Conservation (phyloP, 352 stramenopile genomes). For the Phytophthora pistaciae region DNA sequence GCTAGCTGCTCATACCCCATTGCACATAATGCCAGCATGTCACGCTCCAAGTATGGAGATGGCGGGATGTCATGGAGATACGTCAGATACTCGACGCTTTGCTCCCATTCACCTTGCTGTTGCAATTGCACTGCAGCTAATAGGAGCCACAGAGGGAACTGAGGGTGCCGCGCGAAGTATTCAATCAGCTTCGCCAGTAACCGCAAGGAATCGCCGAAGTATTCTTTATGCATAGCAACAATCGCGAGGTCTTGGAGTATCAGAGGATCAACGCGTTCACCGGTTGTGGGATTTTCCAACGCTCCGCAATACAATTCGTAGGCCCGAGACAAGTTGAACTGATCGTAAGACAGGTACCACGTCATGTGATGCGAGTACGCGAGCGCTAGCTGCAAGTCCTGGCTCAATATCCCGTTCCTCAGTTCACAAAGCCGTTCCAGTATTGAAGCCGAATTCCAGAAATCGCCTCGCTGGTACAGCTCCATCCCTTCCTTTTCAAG, state of each 20-base stretch:
- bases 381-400: slow-evolving; percentile 35
- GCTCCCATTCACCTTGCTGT: slow-evolving; percentile 56
- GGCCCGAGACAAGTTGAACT: slow-evolving; percentile 54
- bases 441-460: slow-evolving; percentile 65
- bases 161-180: slow-evolving; percentile 53
- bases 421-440: slow-evolving; percentile 46
- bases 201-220: slow-evolving; percentile 56
- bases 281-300: slow-evolving; percentile 28
- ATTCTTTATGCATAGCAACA: slow-evolving; percentile 70
- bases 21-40: slow-evolving; percentile 66
- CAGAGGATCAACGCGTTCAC: slow-evolving; percentile 38
- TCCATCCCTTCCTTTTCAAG: slow-evolving; percentile 48
- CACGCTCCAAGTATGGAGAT: slow-evolving; percentile 61
- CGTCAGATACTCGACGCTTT: slow-evolving; percentile 68
- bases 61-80: slow-evolving; percentile 68
- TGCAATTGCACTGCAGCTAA: slow-evolving; percentile 69
- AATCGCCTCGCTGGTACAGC: slow-evolving; percentile 54
- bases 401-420: slow-evolving; percentile 13
- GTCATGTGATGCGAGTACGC: slow-evolving; percentile 76
- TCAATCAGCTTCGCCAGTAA: slow-evolving; percentile 72
- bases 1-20: slow-evolving; percentile 55
- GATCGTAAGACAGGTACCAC: slow-evolving; percentile 70
- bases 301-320: slow-evolving; percentile 53
- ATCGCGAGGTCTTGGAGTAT: slow-evolving; percentile 69
- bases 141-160: slow-evolving; percentile 66